Conservation (phyloP, 441 rosid genomes). For the Euphorbia corollata region DNA sequence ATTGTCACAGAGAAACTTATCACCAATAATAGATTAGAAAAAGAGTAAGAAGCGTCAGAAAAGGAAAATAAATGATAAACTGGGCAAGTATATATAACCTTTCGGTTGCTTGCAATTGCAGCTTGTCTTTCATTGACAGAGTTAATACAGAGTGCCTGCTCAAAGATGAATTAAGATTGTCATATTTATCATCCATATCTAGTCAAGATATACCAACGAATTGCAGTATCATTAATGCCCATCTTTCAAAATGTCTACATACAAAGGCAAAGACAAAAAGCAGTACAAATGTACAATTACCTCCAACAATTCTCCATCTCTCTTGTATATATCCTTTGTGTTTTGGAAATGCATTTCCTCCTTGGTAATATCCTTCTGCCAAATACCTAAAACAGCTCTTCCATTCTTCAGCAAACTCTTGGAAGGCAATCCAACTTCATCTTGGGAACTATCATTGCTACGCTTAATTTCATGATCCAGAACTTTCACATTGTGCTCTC, state of each 20-base stretch:
- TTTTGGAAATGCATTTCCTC: constrained; percentile 45
- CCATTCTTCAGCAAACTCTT: constrained; percentile 36
- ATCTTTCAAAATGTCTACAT: neutral
- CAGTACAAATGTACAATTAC: constrained; percentile 29
- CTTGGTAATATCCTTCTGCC: constrained; percentile 48
- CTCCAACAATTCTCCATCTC: constrained; percentile 90
- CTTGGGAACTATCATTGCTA: constrained; percentile 29
- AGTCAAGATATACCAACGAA: constrained; percentile 3
- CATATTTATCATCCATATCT: constrained; percentile 16
- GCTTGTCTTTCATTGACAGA: constrained; percentile 59
- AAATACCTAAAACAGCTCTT: constrained; percentile 39
- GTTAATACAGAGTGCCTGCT: constrained; percentile 82
- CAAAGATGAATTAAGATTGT: constrained; percentile 24
- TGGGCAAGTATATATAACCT: constrained; percentile 42
- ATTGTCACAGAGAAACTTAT: neutral
- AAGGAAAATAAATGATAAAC: neutral
- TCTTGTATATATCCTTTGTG: constrained; percentile 68
- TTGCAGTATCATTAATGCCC: constrained; percentile 2
- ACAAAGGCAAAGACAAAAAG: constrained; percentile 19
- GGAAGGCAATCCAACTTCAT: constrained; percentile 35
- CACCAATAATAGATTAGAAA: neutral
- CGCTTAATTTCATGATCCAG: constrained; percentile 34
- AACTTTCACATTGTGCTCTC: constrained; percentile 33
- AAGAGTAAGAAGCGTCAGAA: neutral
- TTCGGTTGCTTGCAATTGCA: constrained; percentile 83